These are phyloP conservation scores for Arabidopsis hybrid DNA, from an alignment of 441 rosid genomes.

Conservation along the genomic window DNA sequence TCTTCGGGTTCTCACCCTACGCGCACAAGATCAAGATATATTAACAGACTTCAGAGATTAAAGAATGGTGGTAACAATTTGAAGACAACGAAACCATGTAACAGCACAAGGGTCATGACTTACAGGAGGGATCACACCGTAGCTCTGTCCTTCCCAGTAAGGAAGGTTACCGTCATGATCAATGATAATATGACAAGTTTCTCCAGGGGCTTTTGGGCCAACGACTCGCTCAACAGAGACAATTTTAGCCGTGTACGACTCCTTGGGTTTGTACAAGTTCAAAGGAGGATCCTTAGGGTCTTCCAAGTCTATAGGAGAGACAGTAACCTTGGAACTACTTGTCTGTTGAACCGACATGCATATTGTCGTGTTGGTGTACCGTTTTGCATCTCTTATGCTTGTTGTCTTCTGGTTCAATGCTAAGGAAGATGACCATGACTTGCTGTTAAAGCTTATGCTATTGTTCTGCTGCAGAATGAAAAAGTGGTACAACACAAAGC, in stretches of 20 bases:
- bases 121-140: slow-evolving; percentile 98
- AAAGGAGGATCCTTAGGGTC: slow-evolving; percentile 79
- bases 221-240: slow-evolving; percentile 94
- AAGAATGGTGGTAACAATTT: neutral
- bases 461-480: slow-evolving; percentile 53
- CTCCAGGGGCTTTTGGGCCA: slow-evolving; percentile 92
- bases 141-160: slow-evolving; percentile 99
- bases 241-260: slow-evolving; percentile 86
- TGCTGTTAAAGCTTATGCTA: slow-evolving; percentile 59
- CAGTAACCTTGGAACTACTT: slow-evolving; percentile 70
- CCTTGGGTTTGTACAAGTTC: slow-evolving; percentile 82
- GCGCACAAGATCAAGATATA: slow-evolving; percentile 7
- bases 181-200: slow-evolving; percentile 94
- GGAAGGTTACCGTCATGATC: slow-evolving; percentile 93
- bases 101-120: slow-evolving; percentile 42
- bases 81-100: slow-evolving; percentile 1
- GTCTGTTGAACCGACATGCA: slow-evolving; percentile 93
- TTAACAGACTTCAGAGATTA: neutral
- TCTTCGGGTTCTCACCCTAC: slow-evolving; percentile 97
- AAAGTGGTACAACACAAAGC: neutral
- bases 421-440: slow-evolving; percentile 61
- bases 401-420: slow-evolving; percentile 56
- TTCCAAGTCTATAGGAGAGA: slow-evolving; percentile 78
- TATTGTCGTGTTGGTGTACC: slow-evolving; percentile 33
- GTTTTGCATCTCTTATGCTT: slow-evolving; percentile 46